Conservation (phyloP, 768 basidiomycete species). For the Hydnum rufescens region DNA sequence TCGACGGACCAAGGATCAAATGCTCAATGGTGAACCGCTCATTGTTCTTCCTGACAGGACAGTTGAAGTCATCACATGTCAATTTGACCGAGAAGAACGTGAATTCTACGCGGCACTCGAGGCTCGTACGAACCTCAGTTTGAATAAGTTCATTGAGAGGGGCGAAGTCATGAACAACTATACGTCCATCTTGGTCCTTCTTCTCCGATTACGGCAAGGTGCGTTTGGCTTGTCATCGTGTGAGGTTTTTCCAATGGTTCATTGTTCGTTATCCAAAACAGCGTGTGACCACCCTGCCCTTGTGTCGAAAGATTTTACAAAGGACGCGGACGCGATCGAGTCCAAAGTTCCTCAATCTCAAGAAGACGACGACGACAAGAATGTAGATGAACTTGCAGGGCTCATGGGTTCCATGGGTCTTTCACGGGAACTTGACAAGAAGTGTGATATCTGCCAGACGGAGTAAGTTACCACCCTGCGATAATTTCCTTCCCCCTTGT, state of each 20-base stretch:
- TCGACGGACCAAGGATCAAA: conserved; percentile 57
- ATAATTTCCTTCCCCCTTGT: no score
- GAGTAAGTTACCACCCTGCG: conserved; percentile 28
- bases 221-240: conserved; percentile 10
- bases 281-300: conserved; percentile 83
- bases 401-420: conserved; percentile 50
- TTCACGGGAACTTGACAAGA: conserved; percentile 26
- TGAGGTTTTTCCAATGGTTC: neutral
- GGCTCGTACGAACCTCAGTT: conserved; percentile 26
- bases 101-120: conserved; percentile 63
- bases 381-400: conserved; percentile 49
- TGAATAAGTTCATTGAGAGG: conserved; percentile 44
- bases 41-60: conserved; percentile 59
- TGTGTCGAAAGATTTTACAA: conserved; percentile 53
- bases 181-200: conserved; percentile 46
- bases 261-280: conserved; percentile 16
- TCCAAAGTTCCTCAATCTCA: conserved; percentile 29
- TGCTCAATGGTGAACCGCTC: conserved; percentile 59
- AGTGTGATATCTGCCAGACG: conserved; percentile 61
- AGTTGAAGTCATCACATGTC: conserved; percentile 52
- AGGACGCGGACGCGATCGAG: conserved; percentile 60
- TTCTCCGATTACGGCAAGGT: conserved; percentile 83
- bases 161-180: conserved; percentile 35
- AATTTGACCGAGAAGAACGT: conserved; percentile 57
- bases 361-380: conserved; percentile 31